Evolutionary conservation across 345 rosid species (phyloP).

Genomic region (Gossypium turneri): DNA sequence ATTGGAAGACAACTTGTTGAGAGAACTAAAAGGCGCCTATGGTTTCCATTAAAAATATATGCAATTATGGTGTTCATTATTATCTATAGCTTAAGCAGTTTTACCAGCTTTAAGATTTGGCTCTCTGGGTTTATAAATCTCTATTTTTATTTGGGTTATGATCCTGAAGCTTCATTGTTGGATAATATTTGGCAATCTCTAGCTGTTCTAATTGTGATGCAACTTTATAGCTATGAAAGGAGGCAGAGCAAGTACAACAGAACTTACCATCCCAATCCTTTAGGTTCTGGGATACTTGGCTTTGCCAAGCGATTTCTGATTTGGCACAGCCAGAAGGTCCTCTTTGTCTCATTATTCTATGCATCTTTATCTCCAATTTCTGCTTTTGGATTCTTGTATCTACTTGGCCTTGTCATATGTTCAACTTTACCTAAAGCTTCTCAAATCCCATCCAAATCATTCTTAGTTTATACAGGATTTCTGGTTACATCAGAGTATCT

Average conservation of each 20-base stretch:
- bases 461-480: slow-evolving; percentile 66
- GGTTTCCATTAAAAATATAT: slow-evolving; percentile 93
- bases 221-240: slow-evolving; percentile 97
- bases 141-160: slow-evolving; percentile 70
- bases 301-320: slow-evolving; percentile 67
- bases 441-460: slow-evolving; percentile 76
- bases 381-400: slow-evolving; percentile 80
- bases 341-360: slow-evolving; percentile 72
- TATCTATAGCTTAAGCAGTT: slow-evolving; percentile 85
- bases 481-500: slow-evolving; percentile 77
- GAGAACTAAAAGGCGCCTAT: slow-evolving; percentile 75
- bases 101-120: slow-evolving; percentile 74
- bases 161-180: slow-evolving; percentile 63
- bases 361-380: slow-evolving; percentile 78
- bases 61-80: slow-evolving; percentile 72
- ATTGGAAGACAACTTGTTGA: slow-evolving; percentile 93
- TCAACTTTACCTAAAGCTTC: slow-evolving; percentile 85
- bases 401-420: slow-evolving; percentile 74
- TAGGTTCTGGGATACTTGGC: slow-evolving; percentile 60
- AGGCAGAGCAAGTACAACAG: slow-evolving; percentile 74
- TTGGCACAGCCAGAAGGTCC: slow-evolving; percentile 94
- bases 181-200: slow-evolving; percentile 93
- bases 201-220: slow-evolving; percentile 95
- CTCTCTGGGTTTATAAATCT: slow-evolving; percentile 66
- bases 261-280: slow-evolving; percentile 43